Base-by-base conservation (phyloP, 495 filamentous ascomycete species). In the Penicillium malachiteum region DNA sequence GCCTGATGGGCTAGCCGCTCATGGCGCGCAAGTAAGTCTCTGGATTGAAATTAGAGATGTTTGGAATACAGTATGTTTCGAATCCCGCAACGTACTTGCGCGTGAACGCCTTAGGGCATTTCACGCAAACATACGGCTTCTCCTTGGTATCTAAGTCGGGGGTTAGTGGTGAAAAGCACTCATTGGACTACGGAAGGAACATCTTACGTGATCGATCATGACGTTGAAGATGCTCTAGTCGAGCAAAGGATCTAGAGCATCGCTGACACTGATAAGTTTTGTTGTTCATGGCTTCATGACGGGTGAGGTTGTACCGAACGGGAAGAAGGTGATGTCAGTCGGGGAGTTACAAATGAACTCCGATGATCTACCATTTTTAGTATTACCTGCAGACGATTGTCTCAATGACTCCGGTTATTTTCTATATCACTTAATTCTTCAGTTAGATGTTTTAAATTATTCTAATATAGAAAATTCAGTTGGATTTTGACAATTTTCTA, bases 131-230 rank as follows among this genome's bases (percentile, higher is more conserved):
- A 48, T 68, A 77, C 1, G 74, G 74, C 48, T 77, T 77, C 53
- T 77, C 74, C 35, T 75, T 77, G 10, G 74, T 77, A 50, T 77
- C 74, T 77, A 47, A 37, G 10, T 30, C 13, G 30, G 52, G 26
- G 45, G 52, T 67, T 54, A 65, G 47, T 58, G 38, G 60, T 32
- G n/a, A 38, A 30, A 21, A n/a, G 40, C 16, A 11, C n/a, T 18
- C 14, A n/a, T 16, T 33, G 21, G 30, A 26, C 35, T 18, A 51
- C 37, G 50, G n/a, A 30, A 14, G 7, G 34, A 11, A 21, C 50
- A 33, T 70, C n/a, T n/a, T n/a, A 77, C 74, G 74, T n/a, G 71
- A 75, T 38, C 74, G 69, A 54, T 77, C 70, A 53, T 77, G 74
- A 13, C 74, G 68, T 58, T 75, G 72, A 16, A 77, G 63, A 69